Evolutionary conservation across 257 asterid species (phyloP).

Genomic region (Perilla frutescens): DNA sequence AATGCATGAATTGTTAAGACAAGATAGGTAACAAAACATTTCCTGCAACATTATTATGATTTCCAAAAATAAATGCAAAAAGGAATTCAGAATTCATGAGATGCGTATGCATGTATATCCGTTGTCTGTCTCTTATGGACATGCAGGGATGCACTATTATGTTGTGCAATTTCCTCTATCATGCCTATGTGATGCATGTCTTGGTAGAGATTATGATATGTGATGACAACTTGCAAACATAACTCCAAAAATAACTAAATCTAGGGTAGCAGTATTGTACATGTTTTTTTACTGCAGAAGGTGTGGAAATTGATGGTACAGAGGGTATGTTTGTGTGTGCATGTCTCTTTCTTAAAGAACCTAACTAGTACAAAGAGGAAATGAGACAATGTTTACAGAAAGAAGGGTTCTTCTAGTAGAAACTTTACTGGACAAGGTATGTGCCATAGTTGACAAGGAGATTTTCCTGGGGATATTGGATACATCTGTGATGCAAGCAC

Average conservation of each 20-base stretch:
- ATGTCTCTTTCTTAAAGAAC: constrained; percentile 37
- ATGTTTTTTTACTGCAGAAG: constrained; percentile 36
- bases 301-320: constrained; percentile 27
- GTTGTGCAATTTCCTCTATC: constrained; percentile 18
- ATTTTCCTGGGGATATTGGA: constrained; percentile 46
- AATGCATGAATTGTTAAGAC: constrained; percentile 8
- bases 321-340: constrained; percentile 19
- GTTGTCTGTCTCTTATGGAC: constrained; percentile 13
- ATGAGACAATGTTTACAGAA: constrained; percentile 36
- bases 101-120: background rate
- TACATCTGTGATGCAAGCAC: constrained; percentile 41
- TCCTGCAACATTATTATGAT: background rate
- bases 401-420: constrained; percentile 37
- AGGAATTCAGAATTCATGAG: constrained; percentile 23
- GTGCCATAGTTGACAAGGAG: constrained; percentile 39
- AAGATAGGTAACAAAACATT: constrained; percentile 21
- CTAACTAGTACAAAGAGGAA: constrained; percentile 40
- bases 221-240: constrained; percentile 44
- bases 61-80: constrained; percentile 17
- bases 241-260: constrained; percentile 48
- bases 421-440: constrained; percentile 50
- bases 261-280: constrained; percentile 35
- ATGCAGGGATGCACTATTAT: constrained; percentile 34
- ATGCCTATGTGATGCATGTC: constrained; percentile 36
- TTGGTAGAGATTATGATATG: constrained; percentile 36